These are phyloP conservation scores for Albizia julibrissin DNA, from an alignment of 306 rosid genomes.

Conservation along the genomic window DNA sequence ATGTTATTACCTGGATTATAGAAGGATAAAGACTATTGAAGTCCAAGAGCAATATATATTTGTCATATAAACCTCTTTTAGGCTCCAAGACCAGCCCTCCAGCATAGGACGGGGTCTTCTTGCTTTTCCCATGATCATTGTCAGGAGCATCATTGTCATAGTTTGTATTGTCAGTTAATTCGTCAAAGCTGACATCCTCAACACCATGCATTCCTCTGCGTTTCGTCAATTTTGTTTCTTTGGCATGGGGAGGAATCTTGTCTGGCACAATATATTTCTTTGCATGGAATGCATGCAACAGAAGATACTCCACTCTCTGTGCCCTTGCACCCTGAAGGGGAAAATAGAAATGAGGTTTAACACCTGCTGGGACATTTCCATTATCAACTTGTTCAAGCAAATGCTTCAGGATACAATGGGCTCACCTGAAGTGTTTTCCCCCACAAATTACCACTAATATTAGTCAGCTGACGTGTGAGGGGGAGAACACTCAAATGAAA, in stretches of 20 bases:
- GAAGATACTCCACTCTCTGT: constrained; percentile 92
- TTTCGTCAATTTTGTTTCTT: constrained; percentile 63
- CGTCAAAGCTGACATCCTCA: constrained; percentile 55
- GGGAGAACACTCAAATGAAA: constrained; percentile 96
- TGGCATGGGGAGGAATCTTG: constrained; percentile 59
- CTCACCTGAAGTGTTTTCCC: constrained; percentile 95
- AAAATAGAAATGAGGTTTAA: constrained; percentile 28
- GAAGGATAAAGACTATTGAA: constrained; percentile 99
- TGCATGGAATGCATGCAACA: constrained; percentile 94
- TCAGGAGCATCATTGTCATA: constrained; percentile 55
- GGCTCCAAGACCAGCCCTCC: constrained; percentile 99
- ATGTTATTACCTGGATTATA: constrained; percentile 78
- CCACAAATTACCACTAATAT: constrained; percentile 95
- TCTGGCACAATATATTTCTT: constrained; percentile 89
- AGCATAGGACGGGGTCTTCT: constrained; percentile 82
- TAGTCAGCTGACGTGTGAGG: constrained; percentile 95
- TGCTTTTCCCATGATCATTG: constrained; percentile 65
- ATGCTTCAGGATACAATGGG: not conserved
- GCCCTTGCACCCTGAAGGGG: constrained; percentile 94
- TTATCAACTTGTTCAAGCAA: constrained; percentile 31
- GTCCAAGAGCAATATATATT: constrained; percentile 85
- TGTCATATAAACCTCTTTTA: constrained; percentile 94
- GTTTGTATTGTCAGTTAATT: constrained; percentile 48
- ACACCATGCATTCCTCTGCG: constrained; percentile 51
- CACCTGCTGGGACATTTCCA: constrained; percentile 7